Evolutionary conservation across 2,329 filamentous ascomycete genomes (phyloP), one percentile per base, ranked within the genome.

Genomic region (Aspergillus sp.): DNA sequence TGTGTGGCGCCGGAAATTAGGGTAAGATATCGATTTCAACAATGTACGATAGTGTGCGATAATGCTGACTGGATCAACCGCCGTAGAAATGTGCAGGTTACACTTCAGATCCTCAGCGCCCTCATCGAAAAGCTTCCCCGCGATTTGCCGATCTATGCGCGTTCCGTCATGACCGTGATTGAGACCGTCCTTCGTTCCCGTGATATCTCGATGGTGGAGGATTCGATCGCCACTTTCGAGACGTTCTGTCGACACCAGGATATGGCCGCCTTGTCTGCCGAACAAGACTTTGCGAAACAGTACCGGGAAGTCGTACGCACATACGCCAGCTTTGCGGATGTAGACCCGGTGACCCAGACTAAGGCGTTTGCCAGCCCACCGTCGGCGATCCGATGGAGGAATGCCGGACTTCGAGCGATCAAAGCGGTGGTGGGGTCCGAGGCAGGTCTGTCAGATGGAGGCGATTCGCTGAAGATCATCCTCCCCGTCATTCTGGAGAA

Each of bases 101-200:
- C 92, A 2, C 85, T 99, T 54, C 89, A 95, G 71, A 97, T 99
- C 63, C 81, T 97, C 61, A 86, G 88, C 56, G 91, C 92, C 43
- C 81, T 99, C 64, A 91, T 97, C 72, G 92, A 97, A 69, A 97
- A 97, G 75, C 84, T 90, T 41, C 88, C 91, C 55, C 88, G 92
- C 69, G 92, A 97, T 70, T 84, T 97, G 45, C 89, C 91, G 47
- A 85, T 99, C 47, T 96, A 96, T 69, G 91, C 91, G 45, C 83
- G 84, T 57, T 90, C 89, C 65, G 86, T 97, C 51, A 84, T 97
- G 67, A 89, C 87, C 63, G 88, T 97, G 59, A 83, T 97, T 66
- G 85, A 88, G 59, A 87, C 87, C 51, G 87, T 97, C 64, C 82
- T 97, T 49, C 84, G 85, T 55, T 95, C 91, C 57, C 86, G 87